These are phyloP conservation scores for Neurospora tetrasperma DNA, from an alignment of 495 filamentous ascomycete genomes.

Conservation along the genomic window DNA sequence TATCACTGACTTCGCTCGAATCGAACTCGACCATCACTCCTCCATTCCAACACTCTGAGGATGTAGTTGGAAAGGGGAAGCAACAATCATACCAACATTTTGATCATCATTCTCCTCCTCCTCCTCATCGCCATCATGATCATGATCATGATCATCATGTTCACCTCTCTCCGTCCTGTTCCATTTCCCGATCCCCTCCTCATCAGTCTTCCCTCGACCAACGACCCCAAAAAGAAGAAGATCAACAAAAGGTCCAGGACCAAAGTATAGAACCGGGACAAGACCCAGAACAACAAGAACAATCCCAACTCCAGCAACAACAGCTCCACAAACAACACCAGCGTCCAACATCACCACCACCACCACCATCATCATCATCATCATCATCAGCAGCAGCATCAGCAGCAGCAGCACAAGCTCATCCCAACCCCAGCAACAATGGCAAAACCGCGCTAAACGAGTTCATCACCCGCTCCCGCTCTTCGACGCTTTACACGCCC, in stretches of 20 bases:
- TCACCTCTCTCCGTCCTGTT: neutral
- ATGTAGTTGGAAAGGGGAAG: no score
- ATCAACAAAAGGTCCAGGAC: neutral
- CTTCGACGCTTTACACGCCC: neutral
- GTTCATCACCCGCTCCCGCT: neutral
- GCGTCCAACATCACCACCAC: neutral
- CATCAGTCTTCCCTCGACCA: neutral
- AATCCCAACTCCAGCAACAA: neutral
- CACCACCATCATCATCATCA: neutral
- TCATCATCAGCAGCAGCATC: neutral
- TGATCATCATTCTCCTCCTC: neutral
- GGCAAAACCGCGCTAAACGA: neutral
- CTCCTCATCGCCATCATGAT: no score
- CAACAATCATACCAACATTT: neutral
- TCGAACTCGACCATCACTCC: neutral
- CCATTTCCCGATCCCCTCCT: neutral
- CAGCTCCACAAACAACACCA: neutral
- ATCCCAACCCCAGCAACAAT: neutral
- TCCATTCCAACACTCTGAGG: neutral
- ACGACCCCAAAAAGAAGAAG: neutral
- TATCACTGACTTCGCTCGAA: neutral
- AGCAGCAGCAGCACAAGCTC: neutral
- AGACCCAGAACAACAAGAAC: neutral
- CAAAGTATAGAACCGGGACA: neutral
- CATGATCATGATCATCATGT: neutral